These are phyloP conservation scores for Oxyria digyna DNA, from an alignment of 148 eudicot species.

Conservation along the genomic window DNA sequence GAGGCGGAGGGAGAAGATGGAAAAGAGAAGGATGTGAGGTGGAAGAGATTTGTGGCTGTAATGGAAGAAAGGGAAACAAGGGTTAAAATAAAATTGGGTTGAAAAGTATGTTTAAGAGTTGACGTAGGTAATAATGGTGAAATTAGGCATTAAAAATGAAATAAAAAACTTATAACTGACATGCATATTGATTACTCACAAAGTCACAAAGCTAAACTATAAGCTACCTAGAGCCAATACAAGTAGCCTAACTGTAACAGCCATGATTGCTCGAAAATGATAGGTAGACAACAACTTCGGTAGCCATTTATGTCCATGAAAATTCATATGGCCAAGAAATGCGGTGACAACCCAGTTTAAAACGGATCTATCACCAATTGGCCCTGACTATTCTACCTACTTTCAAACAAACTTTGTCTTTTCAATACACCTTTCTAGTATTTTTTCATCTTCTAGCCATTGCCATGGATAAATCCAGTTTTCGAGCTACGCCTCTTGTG, in stretches of 20 bases:
- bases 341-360: not conserved
- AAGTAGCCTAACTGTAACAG: not conserved
- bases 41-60: too few relatives aligned
- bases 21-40: too few relatives aligned
- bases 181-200: not conserved
- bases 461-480: not conserved
- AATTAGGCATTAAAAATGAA: not conserved
- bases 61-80: too few relatives aligned
- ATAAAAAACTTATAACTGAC: not conserved
- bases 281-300: not conserved
- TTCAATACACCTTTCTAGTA: not conserved
- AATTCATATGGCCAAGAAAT: not conserved
- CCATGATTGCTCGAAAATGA: conserved; percentile 2
- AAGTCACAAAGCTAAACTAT: not conserved
- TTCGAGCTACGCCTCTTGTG: not conserved
- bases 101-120: too few relatives aligned
- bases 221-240: not conserved
- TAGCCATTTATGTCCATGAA: not conserved
- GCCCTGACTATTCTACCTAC: not conserved
- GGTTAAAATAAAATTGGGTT: too few relatives aligned
- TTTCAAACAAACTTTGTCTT: not conserved
- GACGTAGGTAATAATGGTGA: too few relatives aligned
- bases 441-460: not conserved
- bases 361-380: not conserved
- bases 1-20: too few relatives aligned